Evolutionary conservation across 176 grass and related monocot genomes (phyloP).

Genomic region (Oryza glumipatula): DNA sequence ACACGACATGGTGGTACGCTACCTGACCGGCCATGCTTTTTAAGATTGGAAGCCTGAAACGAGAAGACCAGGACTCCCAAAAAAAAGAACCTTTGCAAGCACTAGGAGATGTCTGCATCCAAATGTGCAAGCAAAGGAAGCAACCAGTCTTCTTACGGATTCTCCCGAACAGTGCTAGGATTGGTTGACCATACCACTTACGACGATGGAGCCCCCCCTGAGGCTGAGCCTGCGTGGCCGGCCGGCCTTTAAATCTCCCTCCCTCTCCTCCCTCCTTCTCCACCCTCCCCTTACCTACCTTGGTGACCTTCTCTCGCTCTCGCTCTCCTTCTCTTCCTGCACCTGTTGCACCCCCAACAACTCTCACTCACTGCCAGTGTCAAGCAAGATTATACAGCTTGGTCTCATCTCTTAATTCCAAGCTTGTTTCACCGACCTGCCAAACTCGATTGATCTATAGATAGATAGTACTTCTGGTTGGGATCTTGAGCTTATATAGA

Average conservation of each 20-base stretch:
- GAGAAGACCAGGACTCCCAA: slow-evolving; percentile 29
- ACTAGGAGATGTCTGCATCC: slow-evolving; percentile 47
- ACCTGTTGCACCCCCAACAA: slow-evolving; percentile 23
- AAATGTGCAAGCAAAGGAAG: slow-evolving; percentile 37
- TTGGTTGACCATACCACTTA: slow-evolving; percentile 70
- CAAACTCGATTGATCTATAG: slow-evolving; percentile 30
- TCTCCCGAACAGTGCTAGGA: slow-evolving; percentile 39
- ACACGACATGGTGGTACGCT: background rate
- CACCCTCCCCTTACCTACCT: background rate
- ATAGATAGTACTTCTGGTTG: slow-evolving; percentile 11
- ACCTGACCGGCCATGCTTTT: slow-evolving; percentile 15
- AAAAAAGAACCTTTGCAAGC: slow-evolving; percentile 43
- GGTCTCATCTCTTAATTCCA: background rate
- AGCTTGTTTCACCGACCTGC: slow-evolving; percentile 46
- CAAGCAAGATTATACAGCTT: background rate
- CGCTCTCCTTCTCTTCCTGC: background rate
- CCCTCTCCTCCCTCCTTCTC: slow-evolving; percentile 45
- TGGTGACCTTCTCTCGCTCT: background rate
- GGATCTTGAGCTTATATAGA: slow-evolving; percentile 2
- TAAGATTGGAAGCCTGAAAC: slow-evolving; percentile 14
- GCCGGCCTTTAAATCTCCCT: slow-evolving; percentile 69
- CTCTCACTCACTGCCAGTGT: background rate
- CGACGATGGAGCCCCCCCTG: slow-evolving; percentile 5
- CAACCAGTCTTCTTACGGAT: slow-evolving; percentile 57
- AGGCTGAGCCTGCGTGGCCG: slow-evolving; percentile 38